Evolutionary conservation across 2,329 filamentous ascomycete genomes (phyloP).

Genomic region (Pochonia chlamydosporia): DNA sequence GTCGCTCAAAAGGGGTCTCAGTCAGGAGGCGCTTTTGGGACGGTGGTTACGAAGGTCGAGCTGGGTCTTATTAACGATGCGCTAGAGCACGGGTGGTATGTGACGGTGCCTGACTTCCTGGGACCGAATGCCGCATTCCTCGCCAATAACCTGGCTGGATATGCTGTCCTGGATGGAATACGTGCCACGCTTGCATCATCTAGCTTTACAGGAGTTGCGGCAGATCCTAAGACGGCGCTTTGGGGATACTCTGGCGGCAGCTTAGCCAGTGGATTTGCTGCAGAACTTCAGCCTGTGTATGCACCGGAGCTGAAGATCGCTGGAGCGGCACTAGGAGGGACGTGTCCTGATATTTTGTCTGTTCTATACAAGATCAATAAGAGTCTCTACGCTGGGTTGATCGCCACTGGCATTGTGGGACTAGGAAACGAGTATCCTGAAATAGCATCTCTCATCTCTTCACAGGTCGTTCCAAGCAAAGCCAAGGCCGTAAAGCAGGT

Average conservation of each 20-base stretch:
- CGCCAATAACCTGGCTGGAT: slow-evolving; percentile 32
- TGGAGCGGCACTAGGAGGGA: slow-evolving; percentile 18
- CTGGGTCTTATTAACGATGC: slow-evolving; percentile 15
- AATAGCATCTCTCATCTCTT: slow-evolving; percentile 8
- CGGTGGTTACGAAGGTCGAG: slow-evolving; percentile 19
- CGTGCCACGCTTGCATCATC: slow-evolving; percentile 29
- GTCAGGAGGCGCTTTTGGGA: slow-evolving; percentile 23
- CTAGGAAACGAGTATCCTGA: slow-evolving; percentile 15
- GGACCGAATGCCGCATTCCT: slow-evolving; percentile 36
- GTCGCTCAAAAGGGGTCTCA: slow-evolving; percentile 13
- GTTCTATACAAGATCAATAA: slow-evolving; percentile 14
- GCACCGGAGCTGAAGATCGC: slow-evolving; percentile 17
- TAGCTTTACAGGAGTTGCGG: slow-evolving; percentile 21
- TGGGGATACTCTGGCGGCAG: slow-evolving; percentile 32
- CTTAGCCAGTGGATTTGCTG: slow-evolving; percentile 15
- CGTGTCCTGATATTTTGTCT: slow-evolving; percentile 13
- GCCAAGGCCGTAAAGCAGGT: slow-evolving; percentile 23
- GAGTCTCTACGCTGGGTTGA: slow-evolving; percentile 11
- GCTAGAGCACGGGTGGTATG: slow-evolving; percentile 38
- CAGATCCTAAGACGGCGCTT: slow-evolving; percentile 30
- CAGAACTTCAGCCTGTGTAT: slow-evolving; percentile 18
- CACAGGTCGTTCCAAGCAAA: slow-evolving; percentile 13
- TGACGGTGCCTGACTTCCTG: slow-evolving; percentile 42
- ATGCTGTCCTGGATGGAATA: slow-evolving; percentile 36
- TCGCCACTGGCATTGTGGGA: slow-evolving; percentile 15